These are phyloP conservation scores for Epichloe gansuensis DNA, from an alignment of 2,329 filamentous ascomycete species.

Conservation along the genomic window DNA sequence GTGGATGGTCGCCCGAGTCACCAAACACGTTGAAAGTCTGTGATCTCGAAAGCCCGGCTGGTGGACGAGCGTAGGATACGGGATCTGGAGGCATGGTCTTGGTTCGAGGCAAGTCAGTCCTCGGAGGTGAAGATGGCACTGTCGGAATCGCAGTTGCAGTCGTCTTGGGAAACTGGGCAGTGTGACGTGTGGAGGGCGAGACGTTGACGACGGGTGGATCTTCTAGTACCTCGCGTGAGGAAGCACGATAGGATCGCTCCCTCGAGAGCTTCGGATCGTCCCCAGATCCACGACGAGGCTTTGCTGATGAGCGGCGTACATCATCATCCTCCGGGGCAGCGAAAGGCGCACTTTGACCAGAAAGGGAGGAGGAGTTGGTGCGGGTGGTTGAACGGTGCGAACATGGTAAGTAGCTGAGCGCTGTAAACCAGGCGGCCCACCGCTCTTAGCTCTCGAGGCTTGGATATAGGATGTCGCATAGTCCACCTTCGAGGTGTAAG, in stretches of 20 bases:
- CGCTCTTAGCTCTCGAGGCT: constrained; percentile 16
- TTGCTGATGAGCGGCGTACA: constrained; percentile 21
- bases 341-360: constrained; percentile 16
- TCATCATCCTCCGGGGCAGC: constrained; percentile 20
- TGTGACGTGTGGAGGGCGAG: constrained; percentile 20
- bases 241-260: constrained; percentile 20
- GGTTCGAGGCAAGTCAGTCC: constrained; percentile 18
- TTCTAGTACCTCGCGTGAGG: constrained; percentile 21
- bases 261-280: constrained; percentile 12
- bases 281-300: constrained; percentile 21
- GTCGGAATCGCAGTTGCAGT: constrained; percentile 14
- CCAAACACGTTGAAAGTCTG: constrained; percentile 21
- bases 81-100: constrained; percentile 23
- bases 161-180: constrained; percentile 14
- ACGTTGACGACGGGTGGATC: constrained; percentile 18
- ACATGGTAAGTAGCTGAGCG: constrained; percentile 13
- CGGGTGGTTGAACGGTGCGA: constrained; percentile 18
- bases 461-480: constrained; percentile 21
- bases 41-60: constrained; percentile 18
- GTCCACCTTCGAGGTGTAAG: constrained; percentile 11
- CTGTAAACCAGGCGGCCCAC: constrained; percentile 7
- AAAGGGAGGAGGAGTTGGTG: constrained; percentile 24
- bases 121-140: constrained; percentile 22
- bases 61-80: constrained; percentile 14
- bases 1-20: constrained; percentile 15